Evolutionary conservation across 2,329 filamentous ascomycete genomes (phyloP), one percentile per base, ranked within the genome.

Genomic region (Setomelanomma holmii): DNA sequence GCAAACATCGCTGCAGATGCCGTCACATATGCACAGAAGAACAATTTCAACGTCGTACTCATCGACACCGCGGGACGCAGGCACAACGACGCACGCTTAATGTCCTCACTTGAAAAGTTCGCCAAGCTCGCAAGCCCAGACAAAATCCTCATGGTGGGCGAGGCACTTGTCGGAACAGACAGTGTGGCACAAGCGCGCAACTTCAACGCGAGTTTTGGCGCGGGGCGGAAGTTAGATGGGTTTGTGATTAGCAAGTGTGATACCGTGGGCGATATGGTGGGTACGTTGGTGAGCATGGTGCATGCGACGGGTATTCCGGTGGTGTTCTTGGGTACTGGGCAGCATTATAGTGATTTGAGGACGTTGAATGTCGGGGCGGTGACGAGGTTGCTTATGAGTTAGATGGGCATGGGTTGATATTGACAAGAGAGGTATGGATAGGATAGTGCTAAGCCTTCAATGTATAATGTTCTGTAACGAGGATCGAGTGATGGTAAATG

Each of bases 191-290:
- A 99, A 77, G 95, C 96, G 3, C 85, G 93, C 67, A 97, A 97
- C 78, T 99, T 99, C 80, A 97, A 97, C 71, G 86, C 88, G 33
- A 90, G 91, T 2, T 98, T 99, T 77, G 96, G 95, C 24, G 82
- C 85, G 4, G 87, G 86, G 12, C 82, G 93, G 51, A 85, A 85
- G 22, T 82, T 99, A 33, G 96, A 99, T 76, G 95, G 95, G 5
- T 99, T 99, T 76, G 96, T 99, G 72, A 97, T 99, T 66, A 93
- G 89, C 55, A 99, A 99, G 77, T 98, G 95, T 74, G 95, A 99
- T 78, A 99, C 95, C 0, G 96, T 99, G 33, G 96, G 95, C n/a
- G 93, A 97, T 78, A 98, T 98, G 93, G 92, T 97, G 38, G 92
- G 88, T 2, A 97, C 93, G 2, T 80, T 99, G 58, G 95, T 99